A percentile compares a stretch with the other conserved stretches of the same genome.
phyloP scores from a whole-genome alignment of 352 stramenopile species.

The Phytophthora nicotianae region DNA sequence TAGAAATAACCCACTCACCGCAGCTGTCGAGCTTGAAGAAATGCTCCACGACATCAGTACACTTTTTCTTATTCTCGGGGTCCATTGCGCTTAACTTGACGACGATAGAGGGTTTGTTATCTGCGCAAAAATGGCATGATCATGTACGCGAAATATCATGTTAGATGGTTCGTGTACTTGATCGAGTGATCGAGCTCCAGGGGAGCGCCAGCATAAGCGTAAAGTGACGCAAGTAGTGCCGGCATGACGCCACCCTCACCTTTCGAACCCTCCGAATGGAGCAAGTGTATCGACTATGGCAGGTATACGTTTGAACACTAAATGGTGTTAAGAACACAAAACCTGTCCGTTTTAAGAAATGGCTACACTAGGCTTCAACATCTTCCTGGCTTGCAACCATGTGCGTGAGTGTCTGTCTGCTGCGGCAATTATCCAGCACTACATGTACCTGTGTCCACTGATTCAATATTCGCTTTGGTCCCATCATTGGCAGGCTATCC shows the following conservation, averaged over 20 bases:
- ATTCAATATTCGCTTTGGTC: neutral
- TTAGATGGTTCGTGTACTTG: neutral
- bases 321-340: neutral
- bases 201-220: neutral
- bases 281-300: constrained; percentile 4
- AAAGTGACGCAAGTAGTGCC: neutral
- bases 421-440: neutral
- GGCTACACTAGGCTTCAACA: constrained; percentile 10
- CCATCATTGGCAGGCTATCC: constrained; percentile 15
- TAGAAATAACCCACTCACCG: constrained; percentile 34
- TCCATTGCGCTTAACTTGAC: constrained; percentile 51
- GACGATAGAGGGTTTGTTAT: neutral
- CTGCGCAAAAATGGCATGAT: constrained; percentile 14
- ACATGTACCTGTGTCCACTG: neutral
- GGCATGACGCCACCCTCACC: constrained; percentile 14
- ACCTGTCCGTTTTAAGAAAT: constrained; percentile 17
- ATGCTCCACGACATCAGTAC: constrained; percentile 76
- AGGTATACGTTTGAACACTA: constrained; percentile 7
- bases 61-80: constrained; percentile 82
- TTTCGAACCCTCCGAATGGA: constrained; percentile 10
- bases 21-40: constrained; percentile 84
- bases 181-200: neutral
- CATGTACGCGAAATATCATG: constrained; percentile 10
- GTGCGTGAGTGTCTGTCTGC: constrained; percentile 9
- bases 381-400: constrained; percentile 3